phyloP scores from a whole-genome alignment of 106 monocot species.

The Platanthera guangdongensis region DNA sequence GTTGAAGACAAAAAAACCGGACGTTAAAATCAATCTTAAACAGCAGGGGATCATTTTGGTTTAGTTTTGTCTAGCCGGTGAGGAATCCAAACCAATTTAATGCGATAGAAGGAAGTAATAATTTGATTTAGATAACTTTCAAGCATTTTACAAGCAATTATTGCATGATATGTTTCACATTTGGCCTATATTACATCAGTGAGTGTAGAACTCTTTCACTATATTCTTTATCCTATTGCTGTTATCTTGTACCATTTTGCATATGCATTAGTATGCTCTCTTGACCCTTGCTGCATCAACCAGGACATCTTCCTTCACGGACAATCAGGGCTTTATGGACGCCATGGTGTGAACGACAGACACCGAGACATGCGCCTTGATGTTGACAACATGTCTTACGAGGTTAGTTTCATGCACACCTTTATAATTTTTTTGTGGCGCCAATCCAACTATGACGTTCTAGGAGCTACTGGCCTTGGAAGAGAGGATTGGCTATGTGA shows the following conservation, averaged over 20 bases:
- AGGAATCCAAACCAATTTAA: not conserved
- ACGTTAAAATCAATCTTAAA: no score
- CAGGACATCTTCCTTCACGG: slow-evolving; percentile 31
- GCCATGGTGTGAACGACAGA: slow-evolving; percentile 35
- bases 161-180: not conserved
- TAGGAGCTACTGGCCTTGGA: slow-evolving; percentile 81
- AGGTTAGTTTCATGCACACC: slow-evolving; percentile 25
- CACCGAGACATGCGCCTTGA: slow-evolving; percentile 66
- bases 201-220: not conserved
- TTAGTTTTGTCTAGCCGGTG: not conserved
- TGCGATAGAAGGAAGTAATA: not conserved
- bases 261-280: not conserved
- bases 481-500: slow-evolving; percentile 80
- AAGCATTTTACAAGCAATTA: not conserved
- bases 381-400: slow-evolving; percentile 77
- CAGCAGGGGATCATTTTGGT: no score
- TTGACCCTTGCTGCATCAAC: not conserved
- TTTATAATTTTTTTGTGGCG: not conserved
- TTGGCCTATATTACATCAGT: not conserved
- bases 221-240: not conserved
- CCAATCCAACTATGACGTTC: not conserved
- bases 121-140: not conserved
- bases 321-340: slow-evolving; percentile 13
- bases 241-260: not conserved
- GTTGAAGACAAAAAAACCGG: no score